Percentiles rank a stretch among this genome's conserved stretches.
Conservation (phyloP, 208 protist genomes). For the Acanthamoeba triangularis region DNA sequence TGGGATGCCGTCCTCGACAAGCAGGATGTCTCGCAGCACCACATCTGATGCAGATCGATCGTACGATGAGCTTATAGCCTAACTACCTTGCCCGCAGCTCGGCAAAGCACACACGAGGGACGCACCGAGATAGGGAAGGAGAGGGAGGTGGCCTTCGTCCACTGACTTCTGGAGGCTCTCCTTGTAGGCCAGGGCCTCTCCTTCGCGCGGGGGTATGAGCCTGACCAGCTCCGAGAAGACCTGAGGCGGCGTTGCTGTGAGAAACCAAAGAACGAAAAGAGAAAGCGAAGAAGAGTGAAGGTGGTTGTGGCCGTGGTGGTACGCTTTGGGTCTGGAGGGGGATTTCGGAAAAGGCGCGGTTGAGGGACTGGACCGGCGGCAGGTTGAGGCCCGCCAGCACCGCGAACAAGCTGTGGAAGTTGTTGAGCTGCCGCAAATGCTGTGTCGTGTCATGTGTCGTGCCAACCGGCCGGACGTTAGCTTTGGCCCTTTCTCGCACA, state of each 20-base stretch:
- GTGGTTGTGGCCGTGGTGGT: not conserved
- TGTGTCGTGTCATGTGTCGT: not conserved
- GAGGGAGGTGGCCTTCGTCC: not conserved
- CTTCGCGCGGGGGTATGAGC: slow-evolving; percentile 6
- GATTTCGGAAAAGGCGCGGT: slow-evolving; percentile 15
- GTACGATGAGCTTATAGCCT: not conserved
- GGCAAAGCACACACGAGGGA: not conserved
- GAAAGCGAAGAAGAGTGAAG: not conserved
- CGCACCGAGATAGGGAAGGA: slow-evolving; percentile 28
- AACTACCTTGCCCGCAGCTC: too few species aligned
- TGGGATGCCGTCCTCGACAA: not conserved
- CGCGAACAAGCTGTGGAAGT: slow-evolving; percentile 47
- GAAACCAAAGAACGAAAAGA: not conserved
- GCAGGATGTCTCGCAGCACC: not conserved
- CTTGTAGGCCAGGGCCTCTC: slow-evolving; percentile 20
- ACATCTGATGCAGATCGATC: not conserved
- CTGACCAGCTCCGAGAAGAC: slow-evolving; percentile 29
- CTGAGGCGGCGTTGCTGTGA: not conserved
- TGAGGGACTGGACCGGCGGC: slow-evolving; percentile 23
- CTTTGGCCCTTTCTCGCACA: too few species aligned
- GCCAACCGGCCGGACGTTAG: not conserved
- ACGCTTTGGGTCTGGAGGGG: slow-evolving; percentile 34
- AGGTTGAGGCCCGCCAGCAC: slow-evolving; percentile 43
- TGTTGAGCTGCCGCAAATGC: slow-evolving; percentile 33
- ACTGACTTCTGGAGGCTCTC: not conserved